Percentiles rank a stretch among this genome's conserved stretches.
These are phyloP conservation scores for Botrytis sinoallii DNA, from an alignment of 2,329 filamentous ascomycete genomes.

Conservation along the genomic window DNA sequence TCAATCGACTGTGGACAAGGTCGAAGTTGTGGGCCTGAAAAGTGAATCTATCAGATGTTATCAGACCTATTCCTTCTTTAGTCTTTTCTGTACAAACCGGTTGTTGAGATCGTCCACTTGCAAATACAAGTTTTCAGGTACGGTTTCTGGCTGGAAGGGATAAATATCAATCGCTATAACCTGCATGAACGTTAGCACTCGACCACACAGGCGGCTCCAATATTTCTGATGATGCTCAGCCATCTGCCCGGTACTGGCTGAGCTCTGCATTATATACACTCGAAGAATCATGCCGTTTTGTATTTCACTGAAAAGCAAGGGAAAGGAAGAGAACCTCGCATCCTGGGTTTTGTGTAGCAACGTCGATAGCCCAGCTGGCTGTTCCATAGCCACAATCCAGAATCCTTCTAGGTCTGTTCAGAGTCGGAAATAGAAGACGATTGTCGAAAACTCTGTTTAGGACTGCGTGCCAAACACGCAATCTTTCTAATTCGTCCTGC, in stretches of 20 bases:
- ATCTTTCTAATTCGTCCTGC: conserved; percentile 65
- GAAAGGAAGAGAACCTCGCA: conserved; percentile 54
- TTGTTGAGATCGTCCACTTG: conserved; percentile 67
- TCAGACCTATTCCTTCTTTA: conserved; percentile 7
- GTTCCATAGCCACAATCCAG: conserved; percentile 72
- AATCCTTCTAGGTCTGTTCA: conserved; percentile 54
- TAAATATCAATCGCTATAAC: conserved; percentile 70
- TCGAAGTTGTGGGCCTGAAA: conserved; percentile 74
- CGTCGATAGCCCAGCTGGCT: conserved; percentile 67
- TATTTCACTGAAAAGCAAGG: background rate
- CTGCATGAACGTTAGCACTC: conserved; percentile 41
- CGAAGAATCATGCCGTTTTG: background rate
- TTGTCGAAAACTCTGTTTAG: conserved; percentile 63
- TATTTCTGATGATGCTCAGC: background rate
- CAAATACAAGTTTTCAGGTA: conserved; percentile 60
- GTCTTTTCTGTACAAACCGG: conserved; percentile 43
- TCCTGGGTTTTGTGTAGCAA: conserved; percentile 60
- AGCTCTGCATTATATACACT: background rate
- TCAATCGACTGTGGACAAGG: conserved; percentile 63
- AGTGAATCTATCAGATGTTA: conserved; percentile 50
- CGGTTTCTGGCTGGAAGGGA: conserved; percentile 63
- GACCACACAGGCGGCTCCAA: background rate
- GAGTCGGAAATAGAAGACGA: conserved; percentile 66
- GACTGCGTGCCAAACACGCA: conserved; percentile 61
- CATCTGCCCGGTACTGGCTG: background rate